phyloP scores from a whole-genome alignment of 441 rosid genomes.

The Pelargonium citronellum region DNA sequence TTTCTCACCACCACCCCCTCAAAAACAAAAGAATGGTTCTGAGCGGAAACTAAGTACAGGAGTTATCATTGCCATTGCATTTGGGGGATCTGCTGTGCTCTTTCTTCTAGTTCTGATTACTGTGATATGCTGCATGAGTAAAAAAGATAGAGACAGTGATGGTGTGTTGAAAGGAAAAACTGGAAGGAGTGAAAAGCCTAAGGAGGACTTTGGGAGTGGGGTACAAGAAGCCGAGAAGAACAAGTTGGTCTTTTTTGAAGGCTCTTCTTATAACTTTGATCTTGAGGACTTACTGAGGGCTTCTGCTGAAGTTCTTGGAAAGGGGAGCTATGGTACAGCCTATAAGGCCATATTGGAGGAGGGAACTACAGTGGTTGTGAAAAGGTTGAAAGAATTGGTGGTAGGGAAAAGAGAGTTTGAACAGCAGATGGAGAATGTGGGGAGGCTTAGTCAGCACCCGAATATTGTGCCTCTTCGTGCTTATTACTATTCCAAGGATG shows the following conservation, averaged over 20 bases:
- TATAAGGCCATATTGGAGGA: slow-evolving; percentile 75
- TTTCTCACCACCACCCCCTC: slow-evolving; percentile 25
- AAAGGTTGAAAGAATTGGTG: slow-evolving; percentile 59
- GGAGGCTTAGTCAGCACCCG: slow-evolving; percentile 48
- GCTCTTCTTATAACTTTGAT: slow-evolving; percentile 59
- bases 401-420: slow-evolving; percentile 68
- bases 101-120: slow-evolving; percentile 40
- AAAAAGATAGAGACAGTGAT: slow-evolving; percentile 30
- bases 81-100: slow-evolving; percentile 50
- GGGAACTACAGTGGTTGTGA: slow-evolving; percentile 65
- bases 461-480: slow-evolving; percentile 70
- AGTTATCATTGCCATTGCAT: slow-evolving; percentile 57
- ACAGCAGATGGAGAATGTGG: slow-evolving; percentile 62
- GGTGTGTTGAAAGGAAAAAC: slow-evolving; percentile 42
- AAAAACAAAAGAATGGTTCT: slow-evolving; percentile 25
- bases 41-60: slow-evolving; percentile 48
- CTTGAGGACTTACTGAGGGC: slow-evolving; percentile 71
- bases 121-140: slow-evolving; percentile 50
- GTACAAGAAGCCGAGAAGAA: slow-evolving; percentile 78
- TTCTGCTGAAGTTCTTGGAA: slow-evolving; percentile 72
- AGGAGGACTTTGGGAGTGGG: slow-evolving; percentile 72
- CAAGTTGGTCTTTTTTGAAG: slow-evolving; percentile 70
- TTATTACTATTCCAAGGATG: slow-evolving; percentile 66
- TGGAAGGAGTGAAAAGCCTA: slow-evolving; percentile 51
- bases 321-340: slow-evolving; percentile 69